Conservation (phyloP, 2,329 filamentous ascomycete species). For the Sporothrix mexicana region DNA sequence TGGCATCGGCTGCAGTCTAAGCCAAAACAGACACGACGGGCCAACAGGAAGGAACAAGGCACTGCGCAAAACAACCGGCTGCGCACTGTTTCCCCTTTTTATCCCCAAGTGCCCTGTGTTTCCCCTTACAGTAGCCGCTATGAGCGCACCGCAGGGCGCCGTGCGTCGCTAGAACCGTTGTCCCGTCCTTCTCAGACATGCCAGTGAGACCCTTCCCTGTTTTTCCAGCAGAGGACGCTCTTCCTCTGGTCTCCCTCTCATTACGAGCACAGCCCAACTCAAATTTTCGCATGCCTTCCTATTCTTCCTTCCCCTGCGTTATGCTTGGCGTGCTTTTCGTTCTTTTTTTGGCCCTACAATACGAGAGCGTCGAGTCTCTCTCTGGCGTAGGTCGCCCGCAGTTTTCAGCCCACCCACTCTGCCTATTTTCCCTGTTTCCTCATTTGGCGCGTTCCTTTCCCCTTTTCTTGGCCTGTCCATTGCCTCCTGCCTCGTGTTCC, state of each 20-base stretch:
- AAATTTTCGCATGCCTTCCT: conserved; percentile 19
- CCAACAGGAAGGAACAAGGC: conserved; percentile 19
- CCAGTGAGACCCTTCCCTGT: conserved; percentile 17
- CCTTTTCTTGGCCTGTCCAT: conserved; percentile 23
- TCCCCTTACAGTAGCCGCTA: conserved; percentile 15
- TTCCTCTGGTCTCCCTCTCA: conserved; percentile 4
- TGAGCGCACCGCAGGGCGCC: not conserved
- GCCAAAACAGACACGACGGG: conserved; percentile 15
- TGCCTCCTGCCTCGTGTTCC: conserved; percentile 32
- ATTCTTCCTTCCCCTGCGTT: conserved; percentile 18
- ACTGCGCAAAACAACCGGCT: conserved; percentile 15
- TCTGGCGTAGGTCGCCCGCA: conserved; percentile 18
- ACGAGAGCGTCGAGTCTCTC: conserved; percentile 18
- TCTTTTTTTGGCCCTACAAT: conserved; percentile 30
- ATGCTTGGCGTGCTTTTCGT: conserved; percentile 23
- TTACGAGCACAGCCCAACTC: conserved; percentile 25
- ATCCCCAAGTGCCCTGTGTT: conserved; percentile 16
- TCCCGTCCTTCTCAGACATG: conserved; percentile 28
- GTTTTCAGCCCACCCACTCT: conserved; percentile 14
- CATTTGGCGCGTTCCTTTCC: conserved; percentile 29
- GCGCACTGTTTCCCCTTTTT: conserved; percentile 28
- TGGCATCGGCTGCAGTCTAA: conserved; percentile 18
- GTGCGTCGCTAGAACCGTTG: conserved; percentile 14
- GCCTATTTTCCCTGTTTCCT: conserved; percentile 29
- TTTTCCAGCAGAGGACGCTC: conserved; percentile 3